These are phyloP conservation scores for Cladophialophora bantiana DNA, from an alignment of 2,329 filamentous ascomycete species.

Conservation along the genomic window DNA sequence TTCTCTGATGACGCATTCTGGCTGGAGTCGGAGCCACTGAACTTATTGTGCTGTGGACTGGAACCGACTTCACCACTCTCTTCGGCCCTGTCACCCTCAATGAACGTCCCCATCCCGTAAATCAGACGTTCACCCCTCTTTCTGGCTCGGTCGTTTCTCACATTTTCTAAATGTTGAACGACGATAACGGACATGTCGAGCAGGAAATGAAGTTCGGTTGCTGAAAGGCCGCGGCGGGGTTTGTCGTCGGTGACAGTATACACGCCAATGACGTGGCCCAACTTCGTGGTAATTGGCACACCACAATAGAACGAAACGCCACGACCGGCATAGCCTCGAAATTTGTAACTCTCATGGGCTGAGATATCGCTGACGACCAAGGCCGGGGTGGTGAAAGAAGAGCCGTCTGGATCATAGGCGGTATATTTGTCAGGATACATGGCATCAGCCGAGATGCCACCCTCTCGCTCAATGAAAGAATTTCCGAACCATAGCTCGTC, in stretches of 20 bases:
- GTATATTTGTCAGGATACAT: slow-evolving; percentile 33
- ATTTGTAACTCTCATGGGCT: slow-evolving; percentile 49
- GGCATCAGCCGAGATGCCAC: slow-evolving; percentile 43
- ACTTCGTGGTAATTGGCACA: slow-evolving; percentile 66
- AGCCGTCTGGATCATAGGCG: slow-evolving; percentile 30
- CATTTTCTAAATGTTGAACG: slow-evolving; percentile 68
- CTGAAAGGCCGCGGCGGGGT: slow-evolving; percentile 59
- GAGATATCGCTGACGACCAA: slow-evolving; percentile 50
- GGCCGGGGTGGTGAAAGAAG: slow-evolving; percentile 32
- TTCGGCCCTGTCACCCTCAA: slow-evolving; percentile 51
- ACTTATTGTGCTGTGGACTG: neutral
- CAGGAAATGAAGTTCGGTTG: slow-evolving; percentile 61
- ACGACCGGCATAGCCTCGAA: slow-evolving; percentile 47
- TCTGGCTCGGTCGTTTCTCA: slow-evolving; percentile 59
- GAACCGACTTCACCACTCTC: neutral
- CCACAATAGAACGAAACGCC: slow-evolving; percentile 62
- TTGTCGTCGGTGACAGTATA: slow-evolving; percentile 66
- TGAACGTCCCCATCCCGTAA: slow-evolving; percentile 62
- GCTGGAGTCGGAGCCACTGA: neutral
- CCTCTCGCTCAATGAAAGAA: slow-evolving; percentile 43
- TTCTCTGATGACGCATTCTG: neutral
- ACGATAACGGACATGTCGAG: slow-evolving; percentile 63
- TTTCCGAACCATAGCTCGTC: slow-evolving; percentile 45
- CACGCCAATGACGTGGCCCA: slow-evolving; percentile 65
- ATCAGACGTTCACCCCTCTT: slow-evolving; percentile 62